Evolutionary conservation across 2,329 filamentous ascomycete genomes (phyloP).

Genomic region (Raffaelea albimanens): DNA sequence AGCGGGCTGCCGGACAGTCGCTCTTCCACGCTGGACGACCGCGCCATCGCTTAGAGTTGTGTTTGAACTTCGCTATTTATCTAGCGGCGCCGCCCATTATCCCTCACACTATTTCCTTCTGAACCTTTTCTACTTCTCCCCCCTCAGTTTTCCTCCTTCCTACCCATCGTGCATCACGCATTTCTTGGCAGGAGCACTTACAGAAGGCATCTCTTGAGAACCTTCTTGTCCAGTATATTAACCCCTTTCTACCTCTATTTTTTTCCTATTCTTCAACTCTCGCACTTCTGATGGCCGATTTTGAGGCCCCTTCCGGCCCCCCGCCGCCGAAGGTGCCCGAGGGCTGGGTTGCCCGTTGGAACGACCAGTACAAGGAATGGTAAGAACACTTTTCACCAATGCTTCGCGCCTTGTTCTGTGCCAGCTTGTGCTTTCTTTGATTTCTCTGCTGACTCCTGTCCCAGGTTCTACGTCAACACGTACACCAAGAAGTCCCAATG

Average conservation of each 20-base stretch:
- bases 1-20: too few species aligned
- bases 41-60: too few species aligned
- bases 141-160: neutral
- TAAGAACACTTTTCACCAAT: slow-evolving; percentile 12
- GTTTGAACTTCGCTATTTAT: too few species aligned
- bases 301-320: slow-evolving; percentile 41
- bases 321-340: slow-evolving; percentile 56
- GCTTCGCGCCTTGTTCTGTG: too few species aligned
- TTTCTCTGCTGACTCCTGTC: neutral
- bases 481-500: slow-evolving; percentile 85
- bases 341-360: slow-evolving; percentile 80
- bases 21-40: too few species aligned
- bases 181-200: too few species aligned
- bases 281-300: slow-evolving; percentile 35
- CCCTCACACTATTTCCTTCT: too few species aligned
- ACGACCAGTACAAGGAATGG: slow-evolving; percentile 81
- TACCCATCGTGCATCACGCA: neutral
- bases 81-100: too few species aligned
- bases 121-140: neutral
- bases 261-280: neutral
- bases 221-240: too few species aligned
- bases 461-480: slow-evolving; percentile 83
- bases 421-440: slow-evolving; percentile 10
- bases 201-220: too few species aligned
- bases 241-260: neutral